phyloP scores from a whole-genome alignment of 139 green algal genomes.

The Haematococcus sp. region DNA sequence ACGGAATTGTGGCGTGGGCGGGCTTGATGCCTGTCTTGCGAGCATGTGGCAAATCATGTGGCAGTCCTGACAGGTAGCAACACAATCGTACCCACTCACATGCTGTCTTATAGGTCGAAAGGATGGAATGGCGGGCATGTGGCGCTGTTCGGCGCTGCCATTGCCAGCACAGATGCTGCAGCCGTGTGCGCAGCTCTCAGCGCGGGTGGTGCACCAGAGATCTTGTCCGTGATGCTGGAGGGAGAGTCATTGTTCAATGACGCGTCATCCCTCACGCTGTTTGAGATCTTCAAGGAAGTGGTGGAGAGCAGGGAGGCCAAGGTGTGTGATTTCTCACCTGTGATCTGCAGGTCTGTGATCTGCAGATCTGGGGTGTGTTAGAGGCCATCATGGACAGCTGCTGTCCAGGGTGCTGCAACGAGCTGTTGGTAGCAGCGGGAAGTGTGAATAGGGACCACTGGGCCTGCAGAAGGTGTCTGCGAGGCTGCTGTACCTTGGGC shows the following conservation, averaged over 20 bases:
- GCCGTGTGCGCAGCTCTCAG: constrained; percentile 43
- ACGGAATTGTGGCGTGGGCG: background rate
- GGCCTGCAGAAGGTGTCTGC: too few species aligned
- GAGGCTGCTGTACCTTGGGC: too few species aligned
- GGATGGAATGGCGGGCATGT: constrained; percentile 53
- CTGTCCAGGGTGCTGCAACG: too few species aligned
- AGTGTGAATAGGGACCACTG: too few species aligned
- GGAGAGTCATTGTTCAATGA: constrained; percentile 87
- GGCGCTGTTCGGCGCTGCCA: constrained; percentile 69
- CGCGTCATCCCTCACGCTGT: constrained; percentile 58
- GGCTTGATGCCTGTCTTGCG: background rate
- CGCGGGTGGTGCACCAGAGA: constrained; percentile 68
- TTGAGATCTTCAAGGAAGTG: constrained; percentile 7
- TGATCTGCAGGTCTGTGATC: too few species aligned
- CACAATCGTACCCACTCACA: too few species aligned
- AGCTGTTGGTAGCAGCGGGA: too few species aligned
- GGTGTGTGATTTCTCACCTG: background rate
- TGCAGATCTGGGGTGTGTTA: too few species aligned
- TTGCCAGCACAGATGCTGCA: constrained; percentile 79
- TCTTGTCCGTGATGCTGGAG: constrained; percentile 76
- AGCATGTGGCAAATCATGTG: too few species aligned
- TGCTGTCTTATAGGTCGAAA: constrained; percentile 2
- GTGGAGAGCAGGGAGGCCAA: background rate
- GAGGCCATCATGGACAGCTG: background rate
- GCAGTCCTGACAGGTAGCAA: too few species aligned